phyloP scores from a whole-genome alignment of 208 protist genomes.

The Acanthamoeba rhysodes region DNA sequence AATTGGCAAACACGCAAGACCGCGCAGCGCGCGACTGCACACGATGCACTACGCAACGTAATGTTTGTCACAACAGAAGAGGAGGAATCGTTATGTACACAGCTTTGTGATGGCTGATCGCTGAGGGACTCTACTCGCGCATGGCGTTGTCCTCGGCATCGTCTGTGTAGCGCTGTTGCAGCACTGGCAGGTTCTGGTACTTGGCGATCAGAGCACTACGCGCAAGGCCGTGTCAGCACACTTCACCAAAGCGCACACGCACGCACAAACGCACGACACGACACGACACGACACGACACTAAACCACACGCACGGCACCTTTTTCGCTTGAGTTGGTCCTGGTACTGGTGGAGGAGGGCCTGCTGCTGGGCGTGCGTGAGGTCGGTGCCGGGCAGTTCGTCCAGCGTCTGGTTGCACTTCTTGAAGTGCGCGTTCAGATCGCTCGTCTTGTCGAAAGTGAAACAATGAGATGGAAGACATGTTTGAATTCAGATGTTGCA shows the following conservation, averaged over 20 bases:
- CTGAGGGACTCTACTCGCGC: not conserved
- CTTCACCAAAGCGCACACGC: not conserved
- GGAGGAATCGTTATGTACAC: too few species aligned
- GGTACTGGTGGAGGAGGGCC: constrained; percentile 35
- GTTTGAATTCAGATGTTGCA: not conserved
- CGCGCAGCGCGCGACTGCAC: too few species aligned
- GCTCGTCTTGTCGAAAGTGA: not conserved
- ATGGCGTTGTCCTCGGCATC: not conserved
- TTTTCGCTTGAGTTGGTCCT: constrained; percentile 65
- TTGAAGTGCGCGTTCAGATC: constrained; percentile 52
- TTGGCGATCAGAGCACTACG: constrained; percentile 25
- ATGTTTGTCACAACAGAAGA: too few species aligned
- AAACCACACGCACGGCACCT: not conserved
- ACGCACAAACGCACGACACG: not conserved
- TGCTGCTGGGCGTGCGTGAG: constrained; percentile 58
- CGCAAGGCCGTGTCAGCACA: not conserved
- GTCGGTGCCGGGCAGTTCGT: constrained; percentile 38
- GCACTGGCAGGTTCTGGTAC: constrained; percentile 9
- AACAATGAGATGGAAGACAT: not conserved
- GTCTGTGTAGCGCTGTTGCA: constrained; percentile 5
- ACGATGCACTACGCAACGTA: too few species aligned
- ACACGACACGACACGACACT: too few species aligned
- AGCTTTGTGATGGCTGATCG: too few species aligned
- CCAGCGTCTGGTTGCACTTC: constrained; percentile 47
- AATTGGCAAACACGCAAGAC: not conserved